Evolutionary conservation across 257 asterid genomes (phyloP).

Genomic region (Ilex asprella): DNA sequence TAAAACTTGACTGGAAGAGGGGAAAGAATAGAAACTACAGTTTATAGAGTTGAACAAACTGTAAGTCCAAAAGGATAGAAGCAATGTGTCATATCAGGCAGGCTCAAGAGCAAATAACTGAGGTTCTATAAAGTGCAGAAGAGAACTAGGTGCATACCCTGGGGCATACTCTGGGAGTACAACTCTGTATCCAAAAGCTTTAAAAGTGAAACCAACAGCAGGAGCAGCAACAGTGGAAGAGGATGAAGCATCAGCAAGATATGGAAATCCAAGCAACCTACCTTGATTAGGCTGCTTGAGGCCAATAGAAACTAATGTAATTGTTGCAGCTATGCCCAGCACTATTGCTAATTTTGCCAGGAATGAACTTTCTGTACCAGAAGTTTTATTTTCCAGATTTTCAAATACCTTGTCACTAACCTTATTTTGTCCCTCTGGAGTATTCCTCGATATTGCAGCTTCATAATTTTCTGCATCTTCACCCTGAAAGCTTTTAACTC

Average conservation of each 20-base stretch:
- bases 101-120: constrained; percentile 3
- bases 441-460: constrained; percentile 19
- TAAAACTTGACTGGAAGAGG: neutral
- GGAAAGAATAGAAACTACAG: constrained; percentile 1
- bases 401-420: constrained; percentile 21
- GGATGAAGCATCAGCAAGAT: constrained; percentile 32
- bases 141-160: constrained; percentile 34
- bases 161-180: constrained; percentile 79
- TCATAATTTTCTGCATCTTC: constrained; percentile 31
- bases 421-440: constrained; percentile 23
- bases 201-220: constrained; percentile 53
- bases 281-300: constrained; percentile 43
- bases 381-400: constrained; percentile 22
- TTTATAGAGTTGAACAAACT: neutral
- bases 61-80: neutral
- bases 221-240: constrained; percentile 34
- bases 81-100: constrained; percentile 3
- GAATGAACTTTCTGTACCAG: constrained; percentile 35
- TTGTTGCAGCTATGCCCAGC: constrained; percentile 60
- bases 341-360: constrained; percentile 53
- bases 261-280: constrained; percentile 44
- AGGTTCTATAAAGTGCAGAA: neutral
- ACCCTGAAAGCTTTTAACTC: constrained; percentile 41
- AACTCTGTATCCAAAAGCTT: constrained; percentile 63
- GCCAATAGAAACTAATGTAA: constrained; percentile 45